These are phyloP conservation scores for Suillus ampliporus DNA, from an alignment of 768 basidiomycete species.

Conservation along the genomic window DNA sequence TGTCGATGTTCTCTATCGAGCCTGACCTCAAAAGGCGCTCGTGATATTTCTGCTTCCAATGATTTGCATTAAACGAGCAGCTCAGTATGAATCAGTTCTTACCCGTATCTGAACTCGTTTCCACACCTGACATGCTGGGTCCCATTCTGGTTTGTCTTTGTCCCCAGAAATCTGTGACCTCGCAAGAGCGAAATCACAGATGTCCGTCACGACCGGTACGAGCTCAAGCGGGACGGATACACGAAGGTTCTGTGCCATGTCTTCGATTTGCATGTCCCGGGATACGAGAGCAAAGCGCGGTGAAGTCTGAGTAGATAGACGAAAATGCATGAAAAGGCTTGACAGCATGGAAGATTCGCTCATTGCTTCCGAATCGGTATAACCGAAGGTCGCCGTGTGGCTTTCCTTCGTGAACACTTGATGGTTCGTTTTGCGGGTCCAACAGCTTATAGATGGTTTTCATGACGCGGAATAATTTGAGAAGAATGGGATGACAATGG, in stretches of 20 bases:
- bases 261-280: not conserved
- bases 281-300: not conserved
- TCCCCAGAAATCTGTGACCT: not conserved
- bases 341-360: not conserved
- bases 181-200: not conserved
- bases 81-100: not conserved
- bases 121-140: not conserved
- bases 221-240: not conserved
- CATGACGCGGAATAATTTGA: not conserved
- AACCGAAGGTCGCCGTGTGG: not conserved
- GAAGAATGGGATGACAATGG: not conserved
- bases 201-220: not conserved
- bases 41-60: not conserved
- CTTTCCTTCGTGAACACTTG: not conserved
- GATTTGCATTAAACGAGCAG: not conserved
- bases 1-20: not conserved
- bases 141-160: not conserved
- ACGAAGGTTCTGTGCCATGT: not conserved
- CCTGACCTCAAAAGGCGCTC: not conserved
- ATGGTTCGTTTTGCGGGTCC: not conserved
- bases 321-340: constrained; percentile 5
- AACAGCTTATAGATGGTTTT: not conserved
- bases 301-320: constrained; percentile 6
- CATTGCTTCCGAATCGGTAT: not conserved
- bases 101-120: constrained; percentile 5